A percentile compares a stretch with the other conserved stretches of the same genome.
phyloP scores from a whole-genome alignment of 768 basidiomycete species.

The Lactarius pseudohatsudake region DNA sequence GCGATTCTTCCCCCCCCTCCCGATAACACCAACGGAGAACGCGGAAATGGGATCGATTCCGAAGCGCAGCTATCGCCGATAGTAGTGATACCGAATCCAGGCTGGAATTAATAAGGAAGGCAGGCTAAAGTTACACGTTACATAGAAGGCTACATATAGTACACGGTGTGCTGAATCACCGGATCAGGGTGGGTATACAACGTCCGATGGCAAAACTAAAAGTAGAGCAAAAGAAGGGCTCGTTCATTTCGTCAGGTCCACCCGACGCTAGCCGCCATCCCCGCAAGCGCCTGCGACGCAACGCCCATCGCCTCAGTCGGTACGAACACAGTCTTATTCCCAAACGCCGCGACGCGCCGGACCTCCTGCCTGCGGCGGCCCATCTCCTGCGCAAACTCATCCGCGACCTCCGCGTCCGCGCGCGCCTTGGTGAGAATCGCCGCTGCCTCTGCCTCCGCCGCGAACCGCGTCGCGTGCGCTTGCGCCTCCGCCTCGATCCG shows the following conservation, averaged over 20 bases:
- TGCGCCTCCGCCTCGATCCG: slow-evolving; percentile 75
- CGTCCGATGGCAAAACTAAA: background rate
- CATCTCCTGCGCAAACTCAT: slow-evolving; percentile 77
- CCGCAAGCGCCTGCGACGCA: slow-evolving; percentile 58
- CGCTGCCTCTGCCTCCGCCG: slow-evolving; percentile 72
- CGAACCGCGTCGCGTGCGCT: slow-evolving; percentile 73
- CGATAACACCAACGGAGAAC: no score
- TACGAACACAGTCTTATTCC: slow-evolving; percentile 66
- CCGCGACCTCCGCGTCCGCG: slow-evolving; percentile 60
- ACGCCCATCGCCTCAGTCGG: slow-evolving; percentile 60
- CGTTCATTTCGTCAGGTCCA: slow-evolving; percentile 13
- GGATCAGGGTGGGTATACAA: background rate
- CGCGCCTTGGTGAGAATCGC: slow-evolving; percentile 62
- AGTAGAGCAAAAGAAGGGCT: background rate
- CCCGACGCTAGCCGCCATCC: slow-evolving; percentile 71
- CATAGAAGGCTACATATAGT: no score
- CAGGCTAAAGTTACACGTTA: background rate
- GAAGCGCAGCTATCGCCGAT: background rate
- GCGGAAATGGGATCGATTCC: background rate
- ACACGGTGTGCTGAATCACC: background rate
- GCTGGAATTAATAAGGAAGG: background rate
- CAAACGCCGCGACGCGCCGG: slow-evolving; percentile 60
- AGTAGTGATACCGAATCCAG: background rate
- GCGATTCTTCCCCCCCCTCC: background rate
- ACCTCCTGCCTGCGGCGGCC: slow-evolving; percentile 67